A percentile compares a stretch with the other conserved stretches of the same genome.
phyloP scores from a whole-genome alignment of 768 basidiomycete species.

The Harrya chromipes region DNA sequence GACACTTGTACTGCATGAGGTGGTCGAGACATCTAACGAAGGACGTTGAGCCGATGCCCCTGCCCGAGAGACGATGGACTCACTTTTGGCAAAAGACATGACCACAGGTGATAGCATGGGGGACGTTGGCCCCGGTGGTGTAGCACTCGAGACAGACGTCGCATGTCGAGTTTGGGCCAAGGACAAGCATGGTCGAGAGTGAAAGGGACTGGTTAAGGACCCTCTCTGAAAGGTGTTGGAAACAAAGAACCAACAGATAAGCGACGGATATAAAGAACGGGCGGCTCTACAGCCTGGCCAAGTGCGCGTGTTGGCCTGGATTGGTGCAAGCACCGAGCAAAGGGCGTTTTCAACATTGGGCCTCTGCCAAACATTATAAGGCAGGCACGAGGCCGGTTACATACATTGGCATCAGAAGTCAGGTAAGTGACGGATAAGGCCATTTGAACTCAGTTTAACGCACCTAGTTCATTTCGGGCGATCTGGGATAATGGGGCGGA shows the following conservation, averaged over 20 bases:
- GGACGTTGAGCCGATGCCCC: neutral
- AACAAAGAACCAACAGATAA: slow-evolving; percentile 1
- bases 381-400: slow-evolving; percentile 33
- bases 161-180: slow-evolving; percentile 64
- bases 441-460: slow-evolving; percentile 20
- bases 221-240: slow-evolving; percentile 15
- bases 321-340: slow-evolving; percentile 21
- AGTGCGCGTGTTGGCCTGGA: slow-evolving; percentile 29
- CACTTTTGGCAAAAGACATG: slow-evolving; percentile 62
- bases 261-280: slow-evolving; percentile 22
- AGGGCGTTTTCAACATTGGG: slow-evolving; percentile 20
- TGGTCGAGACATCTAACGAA: slow-evolving; percentile 44
- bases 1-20: slow-evolving; percentile 50
- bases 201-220: slow-evolving; percentile 36
- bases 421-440: slow-evolving; percentile 13
- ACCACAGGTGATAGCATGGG: slow-evolving; percentile 67
- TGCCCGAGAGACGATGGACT: slow-evolving; percentile 22
- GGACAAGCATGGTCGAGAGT: slow-evolving; percentile 54
- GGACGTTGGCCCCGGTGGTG: slow-evolving; percentile 48
- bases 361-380: slow-evolving; percentile 31
- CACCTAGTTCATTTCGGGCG: slow-evolving; percentile 27
- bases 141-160: slow-evolving; percentile 75
- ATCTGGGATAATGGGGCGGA: slow-evolving; percentile 21
- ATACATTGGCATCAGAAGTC: slow-evolving; percentile 19
- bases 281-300: slow-evolving; percentile 24